These are phyloP conservation scores for Penicillium crystallinum DNA, from an alignment of 495 filamentous ascomycete genomes.

Conservation along the genomic window DNA sequence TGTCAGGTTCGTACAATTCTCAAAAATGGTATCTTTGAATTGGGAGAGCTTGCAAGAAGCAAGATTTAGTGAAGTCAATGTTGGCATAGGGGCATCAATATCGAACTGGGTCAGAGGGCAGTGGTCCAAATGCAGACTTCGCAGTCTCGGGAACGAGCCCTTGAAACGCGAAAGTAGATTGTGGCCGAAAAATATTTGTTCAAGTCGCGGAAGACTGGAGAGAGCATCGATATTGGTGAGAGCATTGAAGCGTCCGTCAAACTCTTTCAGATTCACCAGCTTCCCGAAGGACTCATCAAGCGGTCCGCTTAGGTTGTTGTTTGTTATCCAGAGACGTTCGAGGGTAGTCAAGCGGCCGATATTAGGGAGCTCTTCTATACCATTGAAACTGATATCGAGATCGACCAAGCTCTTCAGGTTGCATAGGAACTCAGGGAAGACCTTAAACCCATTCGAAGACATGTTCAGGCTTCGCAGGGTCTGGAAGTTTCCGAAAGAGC, in stretches of 20 bases:
- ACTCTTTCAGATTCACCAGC: conserved; percentile 74
- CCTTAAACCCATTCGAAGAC: conserved; percentile 83
- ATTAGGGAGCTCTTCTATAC: conserved; percentile 68
- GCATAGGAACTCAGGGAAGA: conserved; percentile 80
- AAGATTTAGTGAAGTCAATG: conserved; percentile 77
- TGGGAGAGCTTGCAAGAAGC: conserved; percentile 81
- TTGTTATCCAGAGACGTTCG: conserved; percentile 90
- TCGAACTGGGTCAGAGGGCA: conserved; percentile 93
- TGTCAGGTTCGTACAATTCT: conserved; percentile 77
- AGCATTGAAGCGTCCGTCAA: conserved; percentile 89
- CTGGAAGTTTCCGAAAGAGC: conserved; percentile 73
- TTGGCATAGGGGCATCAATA: conserved; percentile 68
- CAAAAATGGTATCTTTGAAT: conserved; percentile 78
- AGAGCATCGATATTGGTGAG: conserved; percentile 82
- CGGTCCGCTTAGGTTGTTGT: conserved; percentile 75
- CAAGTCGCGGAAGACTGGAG: conserved; percentile 74
- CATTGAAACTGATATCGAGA: conserved; percentile 95
- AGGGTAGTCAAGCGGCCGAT: conserved; percentile 72
- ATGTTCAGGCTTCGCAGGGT: conserved; percentile 77
- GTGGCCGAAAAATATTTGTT: conserved; percentile 82
- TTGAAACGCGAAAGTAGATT: conserved; percentile 85
- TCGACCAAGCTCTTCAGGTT: conserved; percentile 79
- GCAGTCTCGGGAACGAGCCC: conserved; percentile 77
- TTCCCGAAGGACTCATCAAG: conserved; percentile 65
- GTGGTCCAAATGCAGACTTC: conserved; percentile 79